Base-by-base conservation (phyloP, 2,329 filamentous ascomycete genomes). In the Fonsecaea pedrosoi region DNA sequence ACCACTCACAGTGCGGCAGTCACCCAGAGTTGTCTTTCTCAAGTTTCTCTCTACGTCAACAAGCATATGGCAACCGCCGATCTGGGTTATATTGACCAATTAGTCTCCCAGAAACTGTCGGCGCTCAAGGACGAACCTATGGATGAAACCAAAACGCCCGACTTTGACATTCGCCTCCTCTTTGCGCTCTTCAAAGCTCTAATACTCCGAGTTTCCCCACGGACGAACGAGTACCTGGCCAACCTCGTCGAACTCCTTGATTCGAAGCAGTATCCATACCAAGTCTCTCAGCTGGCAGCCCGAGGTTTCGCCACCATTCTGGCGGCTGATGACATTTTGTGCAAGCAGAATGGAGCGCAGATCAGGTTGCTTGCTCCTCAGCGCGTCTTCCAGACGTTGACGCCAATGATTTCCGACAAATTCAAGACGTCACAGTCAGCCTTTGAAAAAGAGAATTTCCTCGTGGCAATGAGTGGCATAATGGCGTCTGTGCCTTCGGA, bases 311-410 rank as follows among this genome's bases (percentile, higher is more conserved):
- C 82, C 13, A 84, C 85, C 8, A 81, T 90, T 2, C 81, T 90
- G 4, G 80, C 85, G 32, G 82, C 86, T 2, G 87, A 89, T 70
- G 86, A 89, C 68, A 78, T 90, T 25, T 77, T 90, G 40, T 86
- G 82, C 12, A 83, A 85, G 67, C 77, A 82, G 42, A 90, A 90
- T 71, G 84, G 87, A 68, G 89, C 87, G 67, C 82, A 83, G 18
- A 84, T 90, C 42, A 85, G 87, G 3, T 81, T 87, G 3, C 80
- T 90, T 2, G 84, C 86, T 70, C 89, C 87, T 73, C 88, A 90
- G 72, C 87, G 86, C 68, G 82, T 85, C 48, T 90, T 90, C 77
- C 83, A 82, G 35, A 84, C 86, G 15, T 80, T 87, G 4, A 80
- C 87, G 1, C 87, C 88, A 0, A 76, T 82, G 35, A 84, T 90